Evolutionary conservation across 179 eudicot species (phyloP).

Genomic region (Silene noctiflora): DNA sequence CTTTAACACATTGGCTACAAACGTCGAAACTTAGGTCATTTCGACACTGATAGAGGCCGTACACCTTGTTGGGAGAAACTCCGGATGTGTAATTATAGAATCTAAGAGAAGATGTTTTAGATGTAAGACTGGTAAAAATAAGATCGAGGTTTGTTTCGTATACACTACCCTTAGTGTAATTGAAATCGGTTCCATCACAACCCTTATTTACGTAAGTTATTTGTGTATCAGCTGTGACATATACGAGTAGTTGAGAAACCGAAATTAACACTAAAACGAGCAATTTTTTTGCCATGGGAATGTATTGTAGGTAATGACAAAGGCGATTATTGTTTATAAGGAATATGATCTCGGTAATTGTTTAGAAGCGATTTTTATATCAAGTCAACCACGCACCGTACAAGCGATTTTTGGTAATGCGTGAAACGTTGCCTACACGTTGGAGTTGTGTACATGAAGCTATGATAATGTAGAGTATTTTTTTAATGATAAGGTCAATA

Average conservation of each 20-base stretch:
- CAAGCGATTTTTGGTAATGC: not conserved
- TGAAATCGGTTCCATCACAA: not conserved
- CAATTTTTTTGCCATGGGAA: not conserved
- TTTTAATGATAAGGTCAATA: constrained; percentile 1
- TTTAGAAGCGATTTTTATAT: no score
- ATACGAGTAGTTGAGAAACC: not conserved
- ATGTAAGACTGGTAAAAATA: constrained; percentile 9
- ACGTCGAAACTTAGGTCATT: constrained; percentile 10
- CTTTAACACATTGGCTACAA: constrained; percentile 21
- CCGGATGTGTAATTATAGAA: constrained; percentile 26
- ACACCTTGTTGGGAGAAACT: not conserved
- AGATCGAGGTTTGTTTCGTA: constrained; percentile 21
- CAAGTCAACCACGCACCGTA: not conserved
- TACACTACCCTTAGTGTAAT: constrained; percentile 16
- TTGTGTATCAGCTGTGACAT: not conserved
- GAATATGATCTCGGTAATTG: not conserved
- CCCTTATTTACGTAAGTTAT: not conserved
- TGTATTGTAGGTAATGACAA: no score
- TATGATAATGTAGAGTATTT: not conserved
- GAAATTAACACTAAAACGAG: not conserved
- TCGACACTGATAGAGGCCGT: constrained; percentile 30
- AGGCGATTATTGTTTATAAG: not conserved
- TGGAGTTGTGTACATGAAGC: not conserved
- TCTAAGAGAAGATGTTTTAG: not conserved
- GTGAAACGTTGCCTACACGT: not conserved